A percentile compares a stretch with the other conserved stretches of the same genome.
Conservation (phyloP, 139 green algal species). For the Bryopsis sp. region DNA sequence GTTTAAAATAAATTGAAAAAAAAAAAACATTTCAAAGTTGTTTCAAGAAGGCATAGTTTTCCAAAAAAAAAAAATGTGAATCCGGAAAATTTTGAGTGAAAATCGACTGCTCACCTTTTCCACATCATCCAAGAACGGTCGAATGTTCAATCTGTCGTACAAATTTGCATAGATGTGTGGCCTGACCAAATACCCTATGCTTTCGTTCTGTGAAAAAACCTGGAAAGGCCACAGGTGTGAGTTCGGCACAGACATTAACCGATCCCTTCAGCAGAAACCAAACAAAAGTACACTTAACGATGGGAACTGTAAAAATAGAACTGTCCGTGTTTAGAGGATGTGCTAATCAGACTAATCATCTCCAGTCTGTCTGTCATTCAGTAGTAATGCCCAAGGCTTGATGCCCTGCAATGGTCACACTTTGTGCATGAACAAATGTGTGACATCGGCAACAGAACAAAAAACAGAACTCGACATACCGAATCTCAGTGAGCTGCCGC, state of each 20-base stretch:
- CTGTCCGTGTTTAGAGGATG: too few relatives aligned
- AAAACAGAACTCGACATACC: conserved; percentile 22
- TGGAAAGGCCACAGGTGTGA: conserved; percentile 68
- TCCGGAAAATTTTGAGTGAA: not conserved
- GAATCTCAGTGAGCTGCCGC: conserved; percentile 54
- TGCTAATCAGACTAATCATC: too few relatives aligned
- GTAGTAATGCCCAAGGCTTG: too few relatives aligned
- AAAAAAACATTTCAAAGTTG: too few relatives aligned
- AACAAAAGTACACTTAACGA: not conserved
- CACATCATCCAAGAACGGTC: conserved; percentile 80
- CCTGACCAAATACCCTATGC: conserved; percentile 65
- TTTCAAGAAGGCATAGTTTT: too few relatives aligned
- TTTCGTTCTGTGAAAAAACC: conserved; percentile 56
- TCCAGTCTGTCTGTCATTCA: too few relatives aligned
- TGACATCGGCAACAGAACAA: not conserved
- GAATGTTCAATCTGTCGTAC: conserved; percentile 76
- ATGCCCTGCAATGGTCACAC: not conserved
- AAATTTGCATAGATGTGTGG: conserved; percentile 81
- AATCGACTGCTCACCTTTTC: conserved; percentile 64
- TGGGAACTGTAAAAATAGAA: conserved; percentile 15
- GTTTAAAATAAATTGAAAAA: too few relatives aligned
- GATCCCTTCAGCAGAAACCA: conserved; percentile 19
- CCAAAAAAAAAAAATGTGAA: not conserved
- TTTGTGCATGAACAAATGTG: not conserved
- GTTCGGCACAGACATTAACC: conserved; percentile 31